Conservation (phyloP, 2,329 filamentous ascomycete genomes). For the Fusarium tjaetaba region DNA sequence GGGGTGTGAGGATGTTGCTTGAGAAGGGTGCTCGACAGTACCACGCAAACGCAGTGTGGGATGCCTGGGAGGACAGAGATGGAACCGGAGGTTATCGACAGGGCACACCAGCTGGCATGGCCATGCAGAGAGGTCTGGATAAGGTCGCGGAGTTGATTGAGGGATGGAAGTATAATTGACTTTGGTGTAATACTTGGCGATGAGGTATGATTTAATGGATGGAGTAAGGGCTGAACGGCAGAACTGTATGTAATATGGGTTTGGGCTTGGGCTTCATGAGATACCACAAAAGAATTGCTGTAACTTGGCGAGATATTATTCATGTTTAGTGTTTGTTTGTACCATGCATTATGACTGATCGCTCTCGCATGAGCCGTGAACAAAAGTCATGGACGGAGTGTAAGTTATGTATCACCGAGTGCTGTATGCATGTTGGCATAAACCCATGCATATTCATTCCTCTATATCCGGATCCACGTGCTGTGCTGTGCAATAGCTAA, state of each 20-base stretch:
- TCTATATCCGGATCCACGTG: background rate
- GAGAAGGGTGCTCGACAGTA: slow-evolving; percentile 42
- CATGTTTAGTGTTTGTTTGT: background rate
- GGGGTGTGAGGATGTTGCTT: slow-evolving; percentile 35
- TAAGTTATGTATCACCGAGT: background rate
- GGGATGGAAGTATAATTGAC: slow-evolving; percentile 41
- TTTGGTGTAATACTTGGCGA: slow-evolving; percentile 6
- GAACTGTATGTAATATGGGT: slow-evolving; percentile 5
- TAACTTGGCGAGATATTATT: background rate
- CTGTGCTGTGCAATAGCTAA: background rate
- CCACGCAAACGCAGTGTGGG: slow-evolving; percentile 43
- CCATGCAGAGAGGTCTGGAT: slow-evolving; percentile 40
- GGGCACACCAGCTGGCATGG: slow-evolving; percentile 43
- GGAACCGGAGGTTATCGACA: slow-evolving; percentile 39
- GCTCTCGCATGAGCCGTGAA: background rate
- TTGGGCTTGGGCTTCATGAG: slow-evolving; percentile 19
- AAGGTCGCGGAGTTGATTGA: slow-evolving; percentile 45
- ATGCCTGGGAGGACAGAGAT: slow-evolving; percentile 43
- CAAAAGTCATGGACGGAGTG: background rate
- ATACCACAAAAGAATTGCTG: slow-evolving; percentile 38
- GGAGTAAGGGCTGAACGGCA: slow-evolving; percentile 20
- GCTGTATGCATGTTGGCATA: background rate
- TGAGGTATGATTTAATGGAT: slow-evolving; percentile 10
- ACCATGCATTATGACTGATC: background rate
- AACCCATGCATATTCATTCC: background rate